These are phyloP conservation scores for Claviceps sp. DNA, from an alignment of 2,329 filamentous ascomycete genomes.

Conservation along the genomic window DNA sequence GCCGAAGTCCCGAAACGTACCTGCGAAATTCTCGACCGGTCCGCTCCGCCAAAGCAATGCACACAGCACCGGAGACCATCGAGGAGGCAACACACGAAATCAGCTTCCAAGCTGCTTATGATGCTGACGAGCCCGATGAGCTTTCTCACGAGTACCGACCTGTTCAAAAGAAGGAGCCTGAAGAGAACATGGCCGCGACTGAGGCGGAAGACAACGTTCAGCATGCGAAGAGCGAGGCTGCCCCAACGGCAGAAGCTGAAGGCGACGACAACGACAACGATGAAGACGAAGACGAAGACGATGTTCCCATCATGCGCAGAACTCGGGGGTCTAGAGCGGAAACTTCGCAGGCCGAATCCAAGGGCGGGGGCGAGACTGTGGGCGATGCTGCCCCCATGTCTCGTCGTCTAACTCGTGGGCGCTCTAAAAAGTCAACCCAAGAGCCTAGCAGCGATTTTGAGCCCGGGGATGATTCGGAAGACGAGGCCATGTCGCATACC, in stretches of 20 bases:
- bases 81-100: slow-evolving; percentile 42
- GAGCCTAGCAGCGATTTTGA: slow-evolving; percentile 50
- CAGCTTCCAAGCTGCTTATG: slow-evolving; percentile 19
- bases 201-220: slow-evolving; percentile 12
- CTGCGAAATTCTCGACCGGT: slow-evolving; percentile 29
- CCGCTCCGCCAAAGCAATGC: slow-evolving; percentile 37
- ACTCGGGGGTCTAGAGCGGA: slow-evolving; percentile 26
- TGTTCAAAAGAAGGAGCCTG: slow-evolving; percentile 15
- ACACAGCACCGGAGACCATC: slow-evolving; percentile 33
- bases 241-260: slow-evolving; percentile 7
- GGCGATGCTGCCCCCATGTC: slow-evolving; percentile 19
- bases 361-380: slow-evolving; percentile 14
- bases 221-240: slow-evolving; percentile 14
- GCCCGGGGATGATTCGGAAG: slow-evolving; percentile 44
- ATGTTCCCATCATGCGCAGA: slow-evolving; percentile 33
- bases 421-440: slow-evolving; percentile 30
- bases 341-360: slow-evolving; percentile 17
- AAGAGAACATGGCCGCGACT: slow-evolving; percentile 15
- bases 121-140: slow-evolving; percentile 25
- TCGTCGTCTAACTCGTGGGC: slow-evolving; percentile 35
- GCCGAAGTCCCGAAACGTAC: slow-evolving; percentile 41
- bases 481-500: slow-evolving; percentile 32
- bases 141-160: slow-evolving; percentile 20
- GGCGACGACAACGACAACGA: slow-evolving; percentile 31
- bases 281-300: slow-evolving; percentile 34